Base-by-base conservation (phyloP, 371 early-diverging fungal genomes). In the Mucor racemosus region DNA sequence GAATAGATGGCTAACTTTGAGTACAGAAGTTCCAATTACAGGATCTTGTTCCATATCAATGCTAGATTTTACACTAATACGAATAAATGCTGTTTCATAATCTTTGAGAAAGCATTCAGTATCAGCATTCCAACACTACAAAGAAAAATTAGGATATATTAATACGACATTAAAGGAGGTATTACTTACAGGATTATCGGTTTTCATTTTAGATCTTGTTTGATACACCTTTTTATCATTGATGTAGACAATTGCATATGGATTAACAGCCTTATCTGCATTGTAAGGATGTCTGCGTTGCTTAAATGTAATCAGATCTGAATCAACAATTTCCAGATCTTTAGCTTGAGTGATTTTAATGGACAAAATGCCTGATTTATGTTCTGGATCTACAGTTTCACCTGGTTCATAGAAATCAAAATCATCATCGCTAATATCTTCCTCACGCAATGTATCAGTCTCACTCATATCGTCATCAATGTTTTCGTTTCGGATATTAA, bases 21-120 rank as follows among this genome's bases (percentile, higher is more conserved):
- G 53, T 7, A 73, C 68, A 1, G 56, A 40, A 3, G 73, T 78
- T 7, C 78, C 78, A 17, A 78, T 67, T 8, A 78, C 76, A 13
- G 78, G 78, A 58, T 75, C 75, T n/a, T 69, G 68, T 33, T 78
- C 78, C 15, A 78, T 38, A 38, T 78, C 78, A 15, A 75, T 56
- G 11, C 40, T 44, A 5, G 67, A 59, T 40, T 75, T 78, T 34
- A 78, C 73, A 7, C 75, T 73, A 13, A 78, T 60, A 36, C 78
- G 73, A 6, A 78, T 38, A 33, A 60, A 75, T 0, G 73, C 64
- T 1, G 73, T 55, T 31, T 65, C 58, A 44, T 65, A 67, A n/a
- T 73, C 71, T n/a, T 69, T 75, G 31, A 78, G 60, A 44, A 78
- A 66, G 21, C 73, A 68, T 53, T 75, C 78, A 2, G 73, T 62